Conservation (phyloP, 495 filamentous ascomycete species). For the Talaromyces nanjingensis region DNA sequence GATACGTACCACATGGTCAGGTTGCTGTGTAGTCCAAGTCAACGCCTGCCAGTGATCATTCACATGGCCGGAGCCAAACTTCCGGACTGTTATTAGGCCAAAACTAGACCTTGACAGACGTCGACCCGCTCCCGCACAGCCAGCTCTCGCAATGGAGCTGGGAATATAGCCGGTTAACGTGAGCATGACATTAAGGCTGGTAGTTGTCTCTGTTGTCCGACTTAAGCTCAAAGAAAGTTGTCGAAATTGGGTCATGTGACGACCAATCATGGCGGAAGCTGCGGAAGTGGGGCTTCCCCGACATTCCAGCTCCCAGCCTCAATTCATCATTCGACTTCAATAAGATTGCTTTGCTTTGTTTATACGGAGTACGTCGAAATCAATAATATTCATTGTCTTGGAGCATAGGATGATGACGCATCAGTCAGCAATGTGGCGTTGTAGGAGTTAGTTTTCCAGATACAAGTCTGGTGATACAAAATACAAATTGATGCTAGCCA, state of each 20-base stretch:
- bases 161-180: neutral
- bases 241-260: neutral
- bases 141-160: neutral
- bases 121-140: neutral
- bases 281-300: neutral
- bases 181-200: neutral
- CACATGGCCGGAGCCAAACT: neutral
- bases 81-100: neutral
- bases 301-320: neutral
- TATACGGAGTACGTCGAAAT: too few relatives aligned
- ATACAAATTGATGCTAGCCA: neutral
- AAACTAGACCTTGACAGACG: neutral
- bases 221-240: neutral
- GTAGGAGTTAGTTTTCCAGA: neutral
- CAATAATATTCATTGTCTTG: neutral
- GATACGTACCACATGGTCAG: neutral
- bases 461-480: neutral
- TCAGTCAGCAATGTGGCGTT: neutral
- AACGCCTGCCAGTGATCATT: constrained; percentile 1
- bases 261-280: neutral
- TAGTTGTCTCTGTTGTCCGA: neutral
- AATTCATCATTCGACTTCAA: neutral
- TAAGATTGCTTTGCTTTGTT: neutral
- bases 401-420: neutral
- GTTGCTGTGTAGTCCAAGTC: neutral